Conservation (phyloP, 495 filamentous ascomycete genomes). For the Talaromyces adpressus region DNA sequence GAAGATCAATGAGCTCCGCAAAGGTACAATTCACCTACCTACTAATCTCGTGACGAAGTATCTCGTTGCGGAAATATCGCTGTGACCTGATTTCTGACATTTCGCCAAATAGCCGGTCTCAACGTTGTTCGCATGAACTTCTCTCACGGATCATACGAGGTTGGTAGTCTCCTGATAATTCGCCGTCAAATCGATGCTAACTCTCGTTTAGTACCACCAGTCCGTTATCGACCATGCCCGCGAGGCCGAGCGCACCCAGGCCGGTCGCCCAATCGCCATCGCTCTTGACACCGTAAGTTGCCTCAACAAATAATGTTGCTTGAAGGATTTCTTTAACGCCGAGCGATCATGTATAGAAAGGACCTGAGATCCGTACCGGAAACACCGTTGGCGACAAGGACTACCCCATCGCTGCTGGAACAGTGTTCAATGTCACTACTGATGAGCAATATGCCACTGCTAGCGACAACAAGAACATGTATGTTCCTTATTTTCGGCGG, state of each 20-base stretch:
- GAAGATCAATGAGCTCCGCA: constrained; percentile 88
- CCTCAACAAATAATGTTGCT: background rate
- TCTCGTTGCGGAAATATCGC: too few species aligned
- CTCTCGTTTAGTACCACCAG: constrained; percentile 63
- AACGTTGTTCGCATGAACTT: constrained; percentile 99
- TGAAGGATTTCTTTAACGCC: background rate
- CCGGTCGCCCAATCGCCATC: constrained; percentile 88
- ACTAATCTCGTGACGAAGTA: background rate
- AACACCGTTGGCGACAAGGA: constrained; percentile 82
- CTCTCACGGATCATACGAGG: constrained; percentile 92
- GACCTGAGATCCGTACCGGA: constrained; percentile 95
- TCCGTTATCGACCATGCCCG: constrained; percentile 93
- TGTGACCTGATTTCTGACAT: background rate
- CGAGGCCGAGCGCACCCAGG: constrained; percentile 64
- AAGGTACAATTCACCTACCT: constrained; percentile 32
- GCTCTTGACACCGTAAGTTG: constrained; percentile 78
- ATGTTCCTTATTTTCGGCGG: constrained; percentile 25
- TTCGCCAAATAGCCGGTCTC: constrained; percentile 57
- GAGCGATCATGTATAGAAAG: constrained; percentile 52
- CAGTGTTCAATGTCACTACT: constrained; percentile 88
- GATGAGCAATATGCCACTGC: constrained; percentile 87
- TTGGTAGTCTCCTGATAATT: constrained; percentile 26
- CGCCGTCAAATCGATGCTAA: constrained; percentile 15
- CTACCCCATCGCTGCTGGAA: constrained; percentile 75
- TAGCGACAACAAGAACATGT: constrained; percentile 91